Evolutionary conservation across 2,329 filamentous ascomycete genomes (phyloP).

Genomic region (Dactylellina leptospora): DNA sequence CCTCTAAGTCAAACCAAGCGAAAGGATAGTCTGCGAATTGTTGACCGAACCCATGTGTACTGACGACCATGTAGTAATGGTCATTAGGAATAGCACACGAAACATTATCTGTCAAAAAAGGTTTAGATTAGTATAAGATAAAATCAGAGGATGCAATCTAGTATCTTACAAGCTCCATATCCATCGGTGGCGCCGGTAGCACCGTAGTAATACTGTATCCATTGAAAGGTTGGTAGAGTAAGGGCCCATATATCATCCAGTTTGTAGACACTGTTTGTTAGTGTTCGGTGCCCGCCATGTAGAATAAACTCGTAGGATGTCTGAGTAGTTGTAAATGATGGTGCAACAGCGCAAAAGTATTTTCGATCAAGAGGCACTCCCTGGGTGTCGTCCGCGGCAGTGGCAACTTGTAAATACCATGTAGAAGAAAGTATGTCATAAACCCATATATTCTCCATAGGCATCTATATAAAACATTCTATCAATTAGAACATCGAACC

Average conservation of each 20-base stretch:
- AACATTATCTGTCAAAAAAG: conserved; percentile 38
- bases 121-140: neutral
- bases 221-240: conserved; percentile 38
- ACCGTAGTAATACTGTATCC: conserved; percentile 40
- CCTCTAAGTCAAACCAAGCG: conserved; percentile 19
- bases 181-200: conserved; percentile 10
- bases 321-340: conserved; percentile 12
- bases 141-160: neutral
- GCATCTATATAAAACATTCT: conserved; percentile 15
- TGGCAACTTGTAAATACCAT: conserved; percentile 31
- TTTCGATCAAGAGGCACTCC: conserved; percentile 40
- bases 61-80: conserved; percentile 34
- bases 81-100: conserved; percentile 34
- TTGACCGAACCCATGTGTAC: conserved; percentile 28
- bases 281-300: conserved; percentile 30
- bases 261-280: conserved; percentile 17
- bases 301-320: conserved; percentile 34
- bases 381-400: conserved; percentile 15
- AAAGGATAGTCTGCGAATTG: conserved; percentile 25
- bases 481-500: neutral
- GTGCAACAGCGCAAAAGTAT: conserved; percentile 31
- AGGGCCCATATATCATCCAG: conserved; percentile 39
- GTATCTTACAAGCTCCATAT: conserved; percentile 22
- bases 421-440: conserved; percentile 33
- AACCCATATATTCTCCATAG: conserved; percentile 27